Evolutionary conservation across 441 rosid species (phyloP).

Genomic region (Sinapis alba): DNA sequence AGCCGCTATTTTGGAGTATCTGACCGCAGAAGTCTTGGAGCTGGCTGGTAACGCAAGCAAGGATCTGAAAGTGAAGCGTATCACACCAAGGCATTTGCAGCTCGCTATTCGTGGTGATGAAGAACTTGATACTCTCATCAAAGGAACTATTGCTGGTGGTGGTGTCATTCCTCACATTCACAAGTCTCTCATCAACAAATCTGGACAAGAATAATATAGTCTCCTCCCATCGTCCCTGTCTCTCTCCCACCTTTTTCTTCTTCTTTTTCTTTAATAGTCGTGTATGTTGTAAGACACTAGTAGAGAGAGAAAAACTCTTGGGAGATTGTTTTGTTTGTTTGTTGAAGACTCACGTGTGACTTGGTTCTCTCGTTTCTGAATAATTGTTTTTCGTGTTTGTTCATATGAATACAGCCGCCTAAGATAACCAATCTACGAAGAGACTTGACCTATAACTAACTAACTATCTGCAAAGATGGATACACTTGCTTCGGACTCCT

Average conservation of each 20-base stretch:
- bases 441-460: background rate
- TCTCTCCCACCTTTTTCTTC: background rate
- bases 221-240: background rate
- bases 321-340: slow-evolving; percentile 14
- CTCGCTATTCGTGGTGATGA: slow-evolving; percentile 80
- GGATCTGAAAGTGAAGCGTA: slow-evolving; percentile 76
- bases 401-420: background rate
- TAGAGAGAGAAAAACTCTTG: slow-evolving; percentile 2
- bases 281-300: slow-evolving; percentile 16
- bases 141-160: slow-evolving; percentile 81
- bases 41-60: slow-evolving; percentile 80
- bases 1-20: slow-evolving; percentile 78
- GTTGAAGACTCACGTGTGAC: background rate
- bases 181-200: slow-evolving; percentile 81
- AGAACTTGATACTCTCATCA: slow-evolving; percentile 75
- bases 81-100: slow-evolving; percentile 77
- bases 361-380: background rate
- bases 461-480: slow-evolving; percentile 14
- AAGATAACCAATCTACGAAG: background rate
- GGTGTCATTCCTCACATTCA: slow-evolving; percentile 81
- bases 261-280: background rate
- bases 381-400: background rate
- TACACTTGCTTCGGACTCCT: slow-evolving; percentile 60
- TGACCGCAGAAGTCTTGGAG: slow-evolving; percentile 77
- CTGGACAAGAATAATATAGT: slow-evolving; percentile 55